Evolutionary conservation across 257 asterid species (phyloP), one percentile per base, ranked within the genome.

Genomic region (Cynanchum wilfordii): DNA sequence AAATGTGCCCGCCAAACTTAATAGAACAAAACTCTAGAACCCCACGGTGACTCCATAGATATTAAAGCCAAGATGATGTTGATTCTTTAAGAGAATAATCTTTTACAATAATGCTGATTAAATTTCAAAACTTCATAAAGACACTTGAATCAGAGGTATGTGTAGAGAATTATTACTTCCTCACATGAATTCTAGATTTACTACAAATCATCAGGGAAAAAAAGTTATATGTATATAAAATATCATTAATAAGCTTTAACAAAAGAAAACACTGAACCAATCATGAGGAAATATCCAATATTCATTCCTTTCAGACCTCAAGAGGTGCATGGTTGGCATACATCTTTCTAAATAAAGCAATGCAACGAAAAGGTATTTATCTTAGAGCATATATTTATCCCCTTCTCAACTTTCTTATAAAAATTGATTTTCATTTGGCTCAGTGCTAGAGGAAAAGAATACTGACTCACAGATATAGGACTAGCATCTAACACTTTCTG

Each of bases 401-500:
- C 56, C 65, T 64, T 64, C 72, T 51, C 33, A 51, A 52, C 66
- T 65, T 51, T 52, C 68, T 65, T 15, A 27, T 12, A 75, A 40
- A 40, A 66, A 55, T 24, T 15, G 50, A 47, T 54, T 36, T 27
- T 40, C 27, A 5, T 19, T 36, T 75, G 24, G 8, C 3, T 22
- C 47, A 38, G 1, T 52, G 76, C 42, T 33, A 44, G 38, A 70
- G 40, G 57, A 7, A 68, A 38, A 33, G 60, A 30, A 27, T 45
- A 64, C 36, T 36, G 71, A 89, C 98, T 87, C 82, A 90, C 95
- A 76, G 79, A 73, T 82, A 60, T 75, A 74, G 96, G 93, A 82
- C 92, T 88, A 72, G 82, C 76, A 75, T 84, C 95, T 74, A 83
- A 76, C 76, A 76, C 78, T 88, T 90, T 88, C 58, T 75, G 90